Conservation (phyloP, 352 stramenopile genomes). For the Phytophthora foliorum region DNA sequence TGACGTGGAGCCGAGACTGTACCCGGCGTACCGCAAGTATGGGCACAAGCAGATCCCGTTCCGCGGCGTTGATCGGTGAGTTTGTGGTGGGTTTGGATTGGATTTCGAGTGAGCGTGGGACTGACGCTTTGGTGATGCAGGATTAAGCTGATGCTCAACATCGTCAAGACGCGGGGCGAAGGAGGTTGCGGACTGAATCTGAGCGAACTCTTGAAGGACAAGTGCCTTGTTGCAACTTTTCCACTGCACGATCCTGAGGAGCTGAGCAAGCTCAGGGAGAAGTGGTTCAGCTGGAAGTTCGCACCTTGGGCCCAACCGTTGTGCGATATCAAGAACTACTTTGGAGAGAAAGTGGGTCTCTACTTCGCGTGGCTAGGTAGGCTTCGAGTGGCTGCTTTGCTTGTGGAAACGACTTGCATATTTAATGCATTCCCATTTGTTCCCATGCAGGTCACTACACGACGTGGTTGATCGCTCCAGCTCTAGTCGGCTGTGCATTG, state of each 20-base stretch:
- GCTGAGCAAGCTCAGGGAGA: slow-evolving; percentile 49
- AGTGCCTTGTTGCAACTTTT: slow-evolving; percentile 72
- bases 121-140: slow-evolving; percentile 19
- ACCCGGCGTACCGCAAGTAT: slow-evolving; percentile 76
- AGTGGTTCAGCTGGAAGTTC: slow-evolving; percentile 78
- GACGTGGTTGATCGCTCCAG: slow-evolving; percentile 94
- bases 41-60: slow-evolving; percentile 77
- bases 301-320: slow-evolving; percentile 71
- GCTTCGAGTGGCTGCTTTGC: background rate
- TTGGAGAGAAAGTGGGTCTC: slow-evolving; percentile 94
- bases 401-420: background rate
- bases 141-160: slow-evolving; percentile 81
- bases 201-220: slow-evolving; percentile 54
- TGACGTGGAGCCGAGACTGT: slow-evolving; percentile 70
- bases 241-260: slow-evolving; percentile 69
- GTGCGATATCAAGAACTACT: slow-evolving; percentile 81
- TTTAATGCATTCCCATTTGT: background rate
- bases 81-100: background rate
- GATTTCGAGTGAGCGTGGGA: background rate
- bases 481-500: slow-evolving; percentile 88
- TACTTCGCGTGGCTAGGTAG: slow-evolving; percentile 97
- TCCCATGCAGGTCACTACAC: slow-evolving; percentile 88
- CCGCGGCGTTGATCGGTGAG: slow-evolving; percentile 71
- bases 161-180: slow-evolving; percentile 67
- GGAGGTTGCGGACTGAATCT: slow-evolving; percentile 72